Base-by-base conservation (phyloP, 108 stramenopile species). In the Nitzschia putrida region DNA sequence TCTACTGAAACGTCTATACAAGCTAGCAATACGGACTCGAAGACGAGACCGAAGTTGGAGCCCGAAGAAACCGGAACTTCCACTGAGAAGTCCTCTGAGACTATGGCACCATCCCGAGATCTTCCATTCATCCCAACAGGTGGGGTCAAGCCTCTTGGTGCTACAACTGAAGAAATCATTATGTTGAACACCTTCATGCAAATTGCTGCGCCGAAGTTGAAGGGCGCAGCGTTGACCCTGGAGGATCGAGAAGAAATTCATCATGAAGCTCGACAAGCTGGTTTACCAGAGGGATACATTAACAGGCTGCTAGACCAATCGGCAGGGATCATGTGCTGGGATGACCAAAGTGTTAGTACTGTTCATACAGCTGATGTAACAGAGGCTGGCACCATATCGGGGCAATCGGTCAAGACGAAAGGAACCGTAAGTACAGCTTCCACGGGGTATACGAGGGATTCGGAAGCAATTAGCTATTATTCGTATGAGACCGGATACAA, bases 291-390 rank as follows among this genome's bases (percentile, higher is more conserved):
- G 38, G 45, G 14, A 9, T 69, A 69, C 22, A 58, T 68, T 21
- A 45, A 76, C 47, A 68, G 44, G 47, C 59, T 76, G 42, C 43
- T 76, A 23, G 68, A 76, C 56, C 74, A 69, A 55, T 24, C 67
- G n/a, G 60, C 68, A 5, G 74, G 74, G 39, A 67, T 74, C 0
- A 24, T 63, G 11, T 18, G 61, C 29, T 63, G 61, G 61, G 61
- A 63, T 16, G 61, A 66, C 10, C 65, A 66, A 29, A 66, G 65
- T 45, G 29, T 38, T 8, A 18, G 37, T 1, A 53, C 65, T 21
- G 20, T 39, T 12, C 14, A 26, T 11, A 66, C 52, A 13, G 34
- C 11, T 16, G 51, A 37, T n/a, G 26, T 38, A 3, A 52, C 52
- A 16, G 50, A 52, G 14, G 52, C 29, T 37, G 24, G 13, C 13